Percentiles rank a stretch among this genome's conserved stretches.
phyloP scores from a whole-genome alignment of 352 stramenopile species.

The Phytophthora pluvialis region DNA sequence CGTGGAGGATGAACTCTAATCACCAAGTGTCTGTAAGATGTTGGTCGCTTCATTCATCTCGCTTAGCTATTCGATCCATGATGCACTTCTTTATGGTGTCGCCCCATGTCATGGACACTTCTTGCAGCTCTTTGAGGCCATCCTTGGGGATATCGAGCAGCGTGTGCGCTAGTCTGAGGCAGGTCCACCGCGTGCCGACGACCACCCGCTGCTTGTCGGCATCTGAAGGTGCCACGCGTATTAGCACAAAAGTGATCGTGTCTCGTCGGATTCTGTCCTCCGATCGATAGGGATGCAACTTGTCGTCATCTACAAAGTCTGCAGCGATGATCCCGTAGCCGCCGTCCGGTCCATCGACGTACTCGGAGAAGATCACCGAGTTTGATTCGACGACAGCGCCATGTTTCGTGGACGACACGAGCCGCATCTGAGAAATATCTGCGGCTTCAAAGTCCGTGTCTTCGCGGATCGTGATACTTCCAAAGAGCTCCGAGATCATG shows the following conservation, averaged over 20 bases:
- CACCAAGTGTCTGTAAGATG: too few relatives aligned
- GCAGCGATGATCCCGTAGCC: slow-evolving; percentile 18
- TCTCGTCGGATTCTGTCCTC: slow-evolving; percentile 38
- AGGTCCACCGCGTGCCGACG: slow-evolving; percentile 32
- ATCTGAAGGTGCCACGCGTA: not conserved
- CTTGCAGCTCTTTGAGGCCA: slow-evolving; percentile 19
- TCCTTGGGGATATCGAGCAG: slow-evolving; percentile 20
- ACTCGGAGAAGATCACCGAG: slow-evolving; percentile 29
- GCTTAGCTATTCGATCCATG: slow-evolving; percentile 11
- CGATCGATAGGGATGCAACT: slow-evolving; percentile 43
- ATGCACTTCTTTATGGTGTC: slow-evolving; percentile 35
- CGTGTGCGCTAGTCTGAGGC: slow-evolving; percentile 16
- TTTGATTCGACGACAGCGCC: slow-evolving; percentile 23
- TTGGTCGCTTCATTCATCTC: too few relatives aligned
- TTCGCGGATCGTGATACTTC: slow-evolving; percentile 53
- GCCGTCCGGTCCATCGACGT: slow-evolving; percentile 7
- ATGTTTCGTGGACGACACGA: slow-evolving; percentile 35
- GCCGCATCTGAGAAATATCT: slow-evolving; percentile 43
- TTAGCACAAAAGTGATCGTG: slow-evolving; percentile 27
- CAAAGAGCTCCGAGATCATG: slow-evolving; percentile 54
- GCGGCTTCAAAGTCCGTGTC: slow-evolving; percentile 47
- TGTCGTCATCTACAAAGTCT: slow-evolving; percentile 48
- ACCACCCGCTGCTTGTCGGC: slow-evolving; percentile 17
- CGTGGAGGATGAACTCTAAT: too few relatives aligned
- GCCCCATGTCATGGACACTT: slow-evolving; percentile 24